Evolutionary conservation across 768 basidiomycete species (phyloP), one percentile per base, ranked within the genome.

Genomic region (Tricholoma sp.): DNA sequence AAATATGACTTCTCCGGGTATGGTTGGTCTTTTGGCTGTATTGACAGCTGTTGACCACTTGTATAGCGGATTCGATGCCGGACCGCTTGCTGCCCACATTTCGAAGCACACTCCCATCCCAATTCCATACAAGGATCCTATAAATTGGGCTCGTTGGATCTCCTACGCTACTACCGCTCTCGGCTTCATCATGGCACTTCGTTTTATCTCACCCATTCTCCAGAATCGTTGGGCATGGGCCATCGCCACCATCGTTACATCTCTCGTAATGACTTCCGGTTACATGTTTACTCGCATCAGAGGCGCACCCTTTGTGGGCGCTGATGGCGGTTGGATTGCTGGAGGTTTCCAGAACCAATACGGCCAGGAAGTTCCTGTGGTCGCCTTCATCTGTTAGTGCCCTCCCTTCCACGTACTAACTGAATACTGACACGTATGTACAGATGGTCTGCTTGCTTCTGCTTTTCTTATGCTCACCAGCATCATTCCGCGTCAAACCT

Each of bases 221-320:
- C 71, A 79, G 59, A 89, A 77, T 61, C 85, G 86, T 59, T 92
- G 89, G 89, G 72, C 80, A 2, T 94, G 91, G 91, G 89, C 88
- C 6, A 64, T 75, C 20, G 68, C 68, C n/a, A 78, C 77, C 39
- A 80, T 85, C 29, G 55, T 86, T 39, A 67, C 83, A 28, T 80
- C 84, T 8, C 86, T 91, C 17, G 73, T 92, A 63, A 96, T 98
- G 87, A 95, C 86, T 18, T 85, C 88, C 8, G 97, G 97, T 7
- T 89, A 85, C 76, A 99, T 99, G 97, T 99, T 96, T 74, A 90
- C 89, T 57, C 89, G 88, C 60, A 99, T 99, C 63, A 86, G 96
- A 59, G 80, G 79, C 32, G 79, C 80, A 48, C 94, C 93, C 2
- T 93, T 82, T 66, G 75, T 74, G 20, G 84, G 82, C 29, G 74